phyloP scores from a whole-genome alignment of 176 grass and related monocot species.

The Chloris gayana region DNA sequence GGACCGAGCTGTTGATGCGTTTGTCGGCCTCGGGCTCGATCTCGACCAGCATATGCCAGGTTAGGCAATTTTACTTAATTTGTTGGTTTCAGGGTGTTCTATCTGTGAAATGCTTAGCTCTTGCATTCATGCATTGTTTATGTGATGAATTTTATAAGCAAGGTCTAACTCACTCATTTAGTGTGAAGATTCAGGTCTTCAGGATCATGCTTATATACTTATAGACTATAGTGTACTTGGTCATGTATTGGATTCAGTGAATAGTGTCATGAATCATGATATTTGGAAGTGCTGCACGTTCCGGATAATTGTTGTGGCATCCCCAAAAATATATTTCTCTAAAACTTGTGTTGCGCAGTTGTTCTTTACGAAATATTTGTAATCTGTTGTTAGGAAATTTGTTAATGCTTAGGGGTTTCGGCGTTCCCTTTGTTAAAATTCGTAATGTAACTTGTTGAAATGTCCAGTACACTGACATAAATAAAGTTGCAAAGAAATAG shows the following conservation, averaged over 20 bases:
- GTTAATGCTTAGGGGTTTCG: too few species aligned
- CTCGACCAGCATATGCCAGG: conserved; percentile 35
- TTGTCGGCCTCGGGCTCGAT: conserved; percentile 43
- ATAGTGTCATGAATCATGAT: too few species aligned
- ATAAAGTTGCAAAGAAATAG: too few species aligned
- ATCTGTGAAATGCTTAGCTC: not conserved
- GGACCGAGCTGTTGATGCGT: conserved; percentile 46
- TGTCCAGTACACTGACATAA: too few species aligned
- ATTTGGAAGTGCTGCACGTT: too few species aligned
- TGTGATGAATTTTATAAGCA: not conserved
- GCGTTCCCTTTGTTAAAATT: too few species aligned
- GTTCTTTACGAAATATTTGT: too few species aligned
- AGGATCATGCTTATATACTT: not conserved
- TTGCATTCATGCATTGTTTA: not conserved
- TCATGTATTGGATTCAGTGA: not conserved
- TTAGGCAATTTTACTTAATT: conserved; percentile 22
- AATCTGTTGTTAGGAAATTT: too few species aligned
- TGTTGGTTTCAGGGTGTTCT: not conserved
- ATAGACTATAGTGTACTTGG: not conserved
- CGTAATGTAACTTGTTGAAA: too few species aligned
- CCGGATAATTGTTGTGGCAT: too few species aligned
- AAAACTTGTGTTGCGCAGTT: too few species aligned
- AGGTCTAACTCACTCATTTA: not conserved
- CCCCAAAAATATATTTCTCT: too few species aligned
- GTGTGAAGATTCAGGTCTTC: conserved; percentile 11